These are phyloP conservation scores for Thelephora aurantiotincta DNA, from an alignment of 768 basidiomycete species.

Conservation along the genomic window DNA sequence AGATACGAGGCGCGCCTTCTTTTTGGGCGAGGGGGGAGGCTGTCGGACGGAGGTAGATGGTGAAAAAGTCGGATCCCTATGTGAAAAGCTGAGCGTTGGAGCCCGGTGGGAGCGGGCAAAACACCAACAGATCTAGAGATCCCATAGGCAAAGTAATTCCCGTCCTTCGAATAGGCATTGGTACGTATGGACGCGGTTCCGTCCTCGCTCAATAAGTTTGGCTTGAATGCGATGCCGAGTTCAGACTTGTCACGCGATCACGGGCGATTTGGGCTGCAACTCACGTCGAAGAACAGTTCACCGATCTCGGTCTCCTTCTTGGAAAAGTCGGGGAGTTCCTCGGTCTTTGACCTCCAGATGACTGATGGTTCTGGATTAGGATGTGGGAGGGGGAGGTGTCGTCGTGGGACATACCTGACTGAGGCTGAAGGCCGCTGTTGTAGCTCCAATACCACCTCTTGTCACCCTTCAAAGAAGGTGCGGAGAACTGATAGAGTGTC, in stretches of 20 bases:
- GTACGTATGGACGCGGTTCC: slow-evolving; percentile 53
- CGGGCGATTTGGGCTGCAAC: slow-evolving; percentile 9
- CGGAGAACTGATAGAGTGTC: slow-evolving; percentile 34
- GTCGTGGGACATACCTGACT: slow-evolving; percentile 23
- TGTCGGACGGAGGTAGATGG: slow-evolving; percentile 53
- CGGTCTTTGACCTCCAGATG: slow-evolving; percentile 43
- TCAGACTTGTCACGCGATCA: background rate
- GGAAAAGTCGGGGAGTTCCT: slow-evolving; percentile 38
- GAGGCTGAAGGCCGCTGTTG: slow-evolving; percentile 66
- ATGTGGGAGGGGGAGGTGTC: background rate
- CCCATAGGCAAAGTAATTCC: slow-evolving; percentile 67
- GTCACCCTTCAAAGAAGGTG: slow-evolving; percentile 48
- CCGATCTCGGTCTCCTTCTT: slow-evolving; percentile 26
- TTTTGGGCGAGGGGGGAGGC: slow-evolving; percentile 35
- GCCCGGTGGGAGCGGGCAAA: background rate
- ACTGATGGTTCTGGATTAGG: slow-evolving; percentile 22
- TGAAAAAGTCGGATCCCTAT: slow-evolving; percentile 64
- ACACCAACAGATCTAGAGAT: slow-evolving; percentile 50
- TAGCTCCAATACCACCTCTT: slow-evolving; percentile 72
- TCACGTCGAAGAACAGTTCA: slow-evolving; percentile 71
- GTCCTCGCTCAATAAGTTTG: slow-evolving; percentile 59
- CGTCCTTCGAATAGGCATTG: slow-evolving; percentile 47
- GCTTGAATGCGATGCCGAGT: slow-evolving; percentile 20
- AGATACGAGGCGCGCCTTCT: slow-evolving; percentile 19
- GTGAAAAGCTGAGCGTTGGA: background rate